These are phyloP conservation scores for Calamus simplicifolius DNA, from an alignment of 176 grass and related monocot species.

Conservation along the genomic window DNA sequence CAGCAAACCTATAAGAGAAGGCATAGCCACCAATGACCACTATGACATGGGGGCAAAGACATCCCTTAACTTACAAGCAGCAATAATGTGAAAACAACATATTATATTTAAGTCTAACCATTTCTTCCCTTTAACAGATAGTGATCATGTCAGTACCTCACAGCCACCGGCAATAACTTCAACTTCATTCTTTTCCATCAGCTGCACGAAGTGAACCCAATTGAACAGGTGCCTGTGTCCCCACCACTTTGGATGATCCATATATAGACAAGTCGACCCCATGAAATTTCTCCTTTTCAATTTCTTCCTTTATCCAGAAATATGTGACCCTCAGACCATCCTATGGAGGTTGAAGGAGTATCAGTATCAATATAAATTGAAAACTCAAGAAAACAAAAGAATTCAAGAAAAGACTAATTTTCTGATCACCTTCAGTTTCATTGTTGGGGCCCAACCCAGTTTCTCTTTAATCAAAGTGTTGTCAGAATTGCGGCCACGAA, in stretches of 20 bases:
- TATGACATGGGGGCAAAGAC: no score
- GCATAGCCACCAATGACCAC: no score
- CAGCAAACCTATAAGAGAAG: no score
- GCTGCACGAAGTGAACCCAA: slow-evolving; percentile 16
- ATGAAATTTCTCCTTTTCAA: slow-evolving; percentile 8
- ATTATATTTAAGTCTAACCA: no score
- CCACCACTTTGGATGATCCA: slow-evolving; percentile 19
- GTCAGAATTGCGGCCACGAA: slow-evolving; percentile 53
- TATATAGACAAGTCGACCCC: slow-evolving; percentile 8
- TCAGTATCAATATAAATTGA: background rate
- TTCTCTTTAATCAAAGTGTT: slow-evolving; percentile 61
- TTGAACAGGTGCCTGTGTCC: slow-evolving; percentile 13
- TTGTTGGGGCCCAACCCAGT: slow-evolving; percentile 61
- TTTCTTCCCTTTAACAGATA: no score
- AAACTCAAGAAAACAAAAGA: no score
- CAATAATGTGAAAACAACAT: no score
- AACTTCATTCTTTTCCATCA: slow-evolving; percentile 11
- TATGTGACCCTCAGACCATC: slow-evolving; percentile 14
- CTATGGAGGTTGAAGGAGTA: background rate
- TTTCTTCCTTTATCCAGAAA: slow-evolving; percentile 17
- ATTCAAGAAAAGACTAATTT: no score
- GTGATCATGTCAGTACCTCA: no score
- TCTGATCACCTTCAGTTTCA: slow-evolving; percentile 44
- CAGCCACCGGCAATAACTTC: no score
- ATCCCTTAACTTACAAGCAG: no score